Conservation (phyloP, 805 yeast genomes). For the Nakazawaea wyomingensis region DNA sequence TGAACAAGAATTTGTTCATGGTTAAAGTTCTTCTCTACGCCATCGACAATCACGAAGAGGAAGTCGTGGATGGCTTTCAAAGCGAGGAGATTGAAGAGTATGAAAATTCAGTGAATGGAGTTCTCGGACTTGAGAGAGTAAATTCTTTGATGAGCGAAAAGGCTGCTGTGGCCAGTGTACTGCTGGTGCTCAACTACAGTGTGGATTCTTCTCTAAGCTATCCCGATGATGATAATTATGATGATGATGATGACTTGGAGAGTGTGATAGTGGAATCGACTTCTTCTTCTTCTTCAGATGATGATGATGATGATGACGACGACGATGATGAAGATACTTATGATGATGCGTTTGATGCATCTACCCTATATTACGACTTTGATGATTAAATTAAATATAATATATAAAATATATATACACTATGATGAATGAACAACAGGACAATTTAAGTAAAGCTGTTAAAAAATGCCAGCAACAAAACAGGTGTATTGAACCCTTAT, state of each 20-base stretch:
- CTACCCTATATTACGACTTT: conserved; percentile 1
- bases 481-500: no score
- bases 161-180: conserved; percentile 6
- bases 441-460: no score
- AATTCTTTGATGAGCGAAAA: conserved; percentile 5
- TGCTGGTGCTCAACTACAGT: conserved; percentile 11
- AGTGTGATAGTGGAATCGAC: not conserved
- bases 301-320: no score
- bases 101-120: not conserved
- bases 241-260: not conserved
- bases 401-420: not conserved
- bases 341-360: not conserved
- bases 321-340: not conserved
- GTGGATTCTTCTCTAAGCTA: not conserved
- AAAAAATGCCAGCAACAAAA: no score
- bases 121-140: not conserved
- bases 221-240: no score
- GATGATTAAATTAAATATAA: not conserved
- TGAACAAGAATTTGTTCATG: conserved; percentile 31
- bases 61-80: not conserved
- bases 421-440: no score
- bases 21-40: conserved; percentile 13
- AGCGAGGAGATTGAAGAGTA: not conserved
- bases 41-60: conserved; percentile 4
- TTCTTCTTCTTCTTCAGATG: no score